phyloP scores from a whole-genome alignment of 345 rosid species.

The Ceriops zippeliana region DNA sequence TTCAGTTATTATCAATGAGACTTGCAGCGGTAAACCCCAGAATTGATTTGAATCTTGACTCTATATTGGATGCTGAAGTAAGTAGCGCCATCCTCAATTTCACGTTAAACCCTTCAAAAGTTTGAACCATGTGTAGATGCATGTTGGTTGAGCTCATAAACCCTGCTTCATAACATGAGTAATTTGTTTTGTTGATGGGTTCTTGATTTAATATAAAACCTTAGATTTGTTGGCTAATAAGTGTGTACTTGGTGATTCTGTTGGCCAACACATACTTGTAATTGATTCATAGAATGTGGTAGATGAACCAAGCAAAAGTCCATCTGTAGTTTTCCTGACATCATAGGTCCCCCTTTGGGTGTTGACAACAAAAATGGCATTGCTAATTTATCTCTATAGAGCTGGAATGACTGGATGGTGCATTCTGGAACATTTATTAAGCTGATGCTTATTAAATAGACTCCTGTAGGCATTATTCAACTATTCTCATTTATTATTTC shows the following conservation, averaged over 20 bases:
- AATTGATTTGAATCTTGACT: conserved; percentile 73
- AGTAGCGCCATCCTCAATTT: conserved; percentile 21
- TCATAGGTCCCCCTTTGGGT: too few species aligned
- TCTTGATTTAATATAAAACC: neutral
- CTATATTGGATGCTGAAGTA: conserved; percentile 73
- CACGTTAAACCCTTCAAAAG: too few species aligned
- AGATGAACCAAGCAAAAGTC: neutral
- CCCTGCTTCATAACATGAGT: neutral
- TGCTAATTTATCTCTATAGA: too few species aligned
- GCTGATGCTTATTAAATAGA: too few species aligned
- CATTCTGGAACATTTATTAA: too few species aligned
- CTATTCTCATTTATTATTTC: neutral
- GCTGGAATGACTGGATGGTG: too few species aligned
- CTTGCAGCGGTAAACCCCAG: conserved; percentile 85
- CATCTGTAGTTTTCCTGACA: neutral
- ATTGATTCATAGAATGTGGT: neutral
- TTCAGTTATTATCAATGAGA: conserved; percentile 91
- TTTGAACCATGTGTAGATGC: neutral
- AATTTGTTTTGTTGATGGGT: neutral
- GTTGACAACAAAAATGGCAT: too few species aligned
- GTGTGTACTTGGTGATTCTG: neutral
- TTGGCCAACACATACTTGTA: neutral
- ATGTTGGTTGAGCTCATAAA: neutral
- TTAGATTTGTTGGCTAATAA: neutral
- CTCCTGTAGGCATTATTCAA: too few species aligned